Evolutionary conservation across 805 yeast genomes (phyloP).

Genomic region (Wickerhamomyces chaumierensis): DNA sequence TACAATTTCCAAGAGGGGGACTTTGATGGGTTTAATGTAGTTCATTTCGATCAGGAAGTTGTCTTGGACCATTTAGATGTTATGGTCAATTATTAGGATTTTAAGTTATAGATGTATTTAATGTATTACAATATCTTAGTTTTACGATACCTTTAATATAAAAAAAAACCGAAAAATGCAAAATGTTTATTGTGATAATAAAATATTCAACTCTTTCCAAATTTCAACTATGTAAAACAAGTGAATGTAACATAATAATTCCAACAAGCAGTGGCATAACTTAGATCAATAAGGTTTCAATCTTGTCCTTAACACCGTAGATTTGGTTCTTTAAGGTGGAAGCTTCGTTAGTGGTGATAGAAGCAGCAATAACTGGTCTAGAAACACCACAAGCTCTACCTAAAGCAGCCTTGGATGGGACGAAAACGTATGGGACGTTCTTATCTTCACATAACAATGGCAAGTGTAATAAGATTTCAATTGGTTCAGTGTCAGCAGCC

Average conservation of each 20-base stretch:
- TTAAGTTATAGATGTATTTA: no score
- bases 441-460: constrained; percentile 98
- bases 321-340: constrained; percentile 96
- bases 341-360: constrained; percentile 96
- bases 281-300: constrained; percentile 91
- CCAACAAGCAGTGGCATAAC: constrained; percentile 3
- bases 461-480: constrained; percentile 93
- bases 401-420: constrained; percentile 95
- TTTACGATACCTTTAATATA: no score
- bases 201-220: no score
- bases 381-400: constrained; percentile 99
- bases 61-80: not conserved
- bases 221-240: constrained; percentile 1
- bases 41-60: constrained; percentile 6
- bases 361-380: constrained; percentile 98
- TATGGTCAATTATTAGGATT: no score
- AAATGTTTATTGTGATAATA: no score
- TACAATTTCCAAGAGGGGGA: constrained; percentile 6
- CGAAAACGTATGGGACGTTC: constrained; percentile 98
- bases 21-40: constrained; percentile 3
- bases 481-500: constrained; percentile 99
- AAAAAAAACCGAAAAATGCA: no score
- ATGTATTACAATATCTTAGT: not conserved
- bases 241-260: not conserved
- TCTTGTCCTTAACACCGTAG: constrained; percentile 96